phyloP scores from a whole-genome alignment of 139 green algal species.

The Yamagishiella unicocca region DNA sequence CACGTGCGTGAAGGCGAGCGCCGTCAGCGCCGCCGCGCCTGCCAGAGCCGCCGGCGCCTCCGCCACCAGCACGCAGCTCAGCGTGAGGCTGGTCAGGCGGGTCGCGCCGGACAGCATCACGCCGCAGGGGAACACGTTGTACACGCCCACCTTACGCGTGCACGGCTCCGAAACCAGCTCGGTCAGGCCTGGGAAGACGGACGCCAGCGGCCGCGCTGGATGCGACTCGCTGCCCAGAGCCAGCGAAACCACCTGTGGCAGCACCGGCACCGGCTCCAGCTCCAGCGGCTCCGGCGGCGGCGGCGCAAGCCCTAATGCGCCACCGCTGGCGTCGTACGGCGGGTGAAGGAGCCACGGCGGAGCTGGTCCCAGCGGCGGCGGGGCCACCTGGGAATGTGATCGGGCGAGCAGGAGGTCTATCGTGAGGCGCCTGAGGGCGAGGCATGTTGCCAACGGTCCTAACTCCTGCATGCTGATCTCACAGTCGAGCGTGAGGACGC shows the following conservation, averaged over 20 bases:
- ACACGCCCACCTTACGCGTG: conserved; percentile 18
- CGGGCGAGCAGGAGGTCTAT: not conserved
- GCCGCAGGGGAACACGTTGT: conserved; percentile 32
- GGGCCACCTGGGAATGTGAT: too few relatives aligned
- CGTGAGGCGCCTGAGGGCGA: not conserved
- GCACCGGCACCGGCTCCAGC: not conserved
- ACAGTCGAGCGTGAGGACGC: conserved; percentile 26
- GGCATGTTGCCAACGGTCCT: conserved; percentile 6
- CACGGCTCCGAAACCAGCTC: not conserved
- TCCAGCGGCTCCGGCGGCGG: not conserved
- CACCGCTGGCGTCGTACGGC: not conserved
- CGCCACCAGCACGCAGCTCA: not conserved
- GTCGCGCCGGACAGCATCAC: conserved; percentile 7
- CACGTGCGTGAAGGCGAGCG: conserved; percentile 30
- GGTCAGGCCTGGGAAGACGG: not conserved
- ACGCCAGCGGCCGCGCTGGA: not conserved
- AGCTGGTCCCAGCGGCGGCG: not conserved
- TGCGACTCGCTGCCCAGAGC: conserved; percentile 31
- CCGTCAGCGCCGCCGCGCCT: not conserved
- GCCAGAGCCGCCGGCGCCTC: conserved; percentile 7
- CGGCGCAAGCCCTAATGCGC: not conserved
- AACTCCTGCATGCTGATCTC: conserved; percentile 32
- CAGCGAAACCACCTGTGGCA: conserved; percentile 7
- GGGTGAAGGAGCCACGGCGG: too few relatives aligned
- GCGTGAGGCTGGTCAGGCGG: not conserved